Conservation (phyloP, 1,284 basidiomycete species). For the Trametes sp. region DNA sequence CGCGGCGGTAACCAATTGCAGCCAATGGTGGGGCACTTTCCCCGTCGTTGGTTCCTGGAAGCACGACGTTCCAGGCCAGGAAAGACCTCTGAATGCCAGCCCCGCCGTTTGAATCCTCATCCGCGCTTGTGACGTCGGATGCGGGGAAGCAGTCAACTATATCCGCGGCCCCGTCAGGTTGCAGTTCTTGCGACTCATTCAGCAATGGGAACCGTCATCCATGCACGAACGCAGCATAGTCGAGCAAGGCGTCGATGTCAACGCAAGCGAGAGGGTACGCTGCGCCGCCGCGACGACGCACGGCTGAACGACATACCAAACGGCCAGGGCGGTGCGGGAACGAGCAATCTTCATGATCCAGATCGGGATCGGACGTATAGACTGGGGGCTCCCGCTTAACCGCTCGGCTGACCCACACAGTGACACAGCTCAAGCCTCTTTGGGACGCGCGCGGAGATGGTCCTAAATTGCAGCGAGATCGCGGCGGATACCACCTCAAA, state of each 20-base stretch:
- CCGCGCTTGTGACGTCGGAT: slow-evolving; percentile 4
- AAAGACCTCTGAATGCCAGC: background rate
- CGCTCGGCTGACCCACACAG: slow-evolving; percentile 5
- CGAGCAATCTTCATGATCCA: background rate
- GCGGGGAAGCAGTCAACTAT: slow-evolving; percentile 3
- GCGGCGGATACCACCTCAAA: slow-evolving; percentile 15
- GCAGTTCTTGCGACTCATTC: background rate
- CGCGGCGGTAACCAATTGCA: background rate
- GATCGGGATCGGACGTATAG: slow-evolving; percentile 3
- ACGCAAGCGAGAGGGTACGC: background rate
- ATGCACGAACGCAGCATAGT: background rate
- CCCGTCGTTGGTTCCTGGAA: background rate
- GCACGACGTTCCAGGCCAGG: background rate
- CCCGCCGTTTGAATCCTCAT: slow-evolving; percentile 1
- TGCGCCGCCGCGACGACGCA: no score
- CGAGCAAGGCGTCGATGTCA: background rate
- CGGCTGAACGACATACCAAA: no score
- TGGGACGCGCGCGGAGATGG: slow-evolving; percentile 19
- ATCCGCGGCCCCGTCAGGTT: background rate
- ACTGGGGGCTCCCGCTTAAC: background rate
- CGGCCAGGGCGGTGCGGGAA: background rate
- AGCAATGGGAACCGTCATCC: slow-evolving; percentile 1
- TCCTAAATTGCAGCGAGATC: slow-evolving; percentile 18
- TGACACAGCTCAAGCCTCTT: slow-evolving; percentile 3
- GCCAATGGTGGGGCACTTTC: no score